phyloP scores from a whole-genome alignment of 2,329 filamentous ascomycete species.

The Massarina eburnea region DNA sequence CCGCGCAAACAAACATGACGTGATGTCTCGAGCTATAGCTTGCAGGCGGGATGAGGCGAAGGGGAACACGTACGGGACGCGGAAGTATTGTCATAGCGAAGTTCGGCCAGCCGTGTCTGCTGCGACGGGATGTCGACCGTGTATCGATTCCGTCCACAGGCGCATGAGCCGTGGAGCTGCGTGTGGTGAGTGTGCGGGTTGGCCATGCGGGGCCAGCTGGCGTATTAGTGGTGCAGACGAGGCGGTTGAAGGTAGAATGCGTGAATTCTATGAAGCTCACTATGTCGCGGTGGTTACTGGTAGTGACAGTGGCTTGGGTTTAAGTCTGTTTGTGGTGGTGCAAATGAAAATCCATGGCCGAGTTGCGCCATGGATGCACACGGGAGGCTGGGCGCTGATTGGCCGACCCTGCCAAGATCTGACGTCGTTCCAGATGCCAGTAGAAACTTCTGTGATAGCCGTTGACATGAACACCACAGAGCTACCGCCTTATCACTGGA shows the following conservation, averaged over 20 bases:
- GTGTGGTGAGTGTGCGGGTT: slow-evolving; percentile 40
- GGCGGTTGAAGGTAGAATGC: background rate
- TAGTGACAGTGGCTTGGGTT: too few species aligned
- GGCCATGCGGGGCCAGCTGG: slow-evolving; percentile 23
- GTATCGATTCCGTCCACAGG: slow-evolving; percentile 85
- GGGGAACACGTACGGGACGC: slow-evolving; percentile 66
- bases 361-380: background rate
- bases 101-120: slow-evolving; percentile 63
- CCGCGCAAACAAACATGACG: too few species aligned
- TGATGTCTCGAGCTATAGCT: slow-evolving; percentile 1
- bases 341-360: slow-evolving; percentile 4
- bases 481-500: background rate
- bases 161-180: slow-evolving; percentile 71
- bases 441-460: background rate
- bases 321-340: slow-evolving; percentile 2
- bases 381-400: slow-evolving; percentile 1
- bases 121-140: slow-evolving; percentile 68
- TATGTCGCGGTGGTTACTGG: too few species aligned
- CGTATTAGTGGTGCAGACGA: background rate
- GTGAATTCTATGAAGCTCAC: background rate
- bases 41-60: background rate
- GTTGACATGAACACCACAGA: background rate
- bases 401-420: slow-evolving; percentile 8
- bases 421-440: background rate
- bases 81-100: slow-evolving; percentile 66